Percentiles rank a stretch among this genome's conserved stretches.
Conservation (phyloP, 176 grass and related monocot species). For the Saccharum spontaneum region DNA sequence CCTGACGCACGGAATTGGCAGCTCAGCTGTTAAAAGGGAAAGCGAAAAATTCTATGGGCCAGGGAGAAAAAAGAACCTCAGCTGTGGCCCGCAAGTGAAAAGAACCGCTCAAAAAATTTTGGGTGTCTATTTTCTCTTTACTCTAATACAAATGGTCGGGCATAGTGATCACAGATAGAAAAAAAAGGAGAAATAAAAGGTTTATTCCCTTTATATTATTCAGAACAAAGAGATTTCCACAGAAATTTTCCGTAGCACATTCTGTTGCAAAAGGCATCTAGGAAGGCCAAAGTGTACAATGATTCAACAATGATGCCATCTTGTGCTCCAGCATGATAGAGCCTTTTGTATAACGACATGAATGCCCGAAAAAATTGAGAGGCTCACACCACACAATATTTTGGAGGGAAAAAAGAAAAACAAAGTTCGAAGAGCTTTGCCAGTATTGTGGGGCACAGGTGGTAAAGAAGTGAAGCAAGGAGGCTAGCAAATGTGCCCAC, state of each 20-base stretch:
- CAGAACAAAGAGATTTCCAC: slow-evolving; percentile 24
- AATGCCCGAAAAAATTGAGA: not conserved
- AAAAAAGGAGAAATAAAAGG: not conserved
- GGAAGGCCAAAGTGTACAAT: slow-evolving; percentile 3
- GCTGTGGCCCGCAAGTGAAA: slow-evolving; percentile 5
- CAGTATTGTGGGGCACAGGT: slow-evolving; percentile 10
- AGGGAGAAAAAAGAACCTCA: slow-evolving; percentile 5
- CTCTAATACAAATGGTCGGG: slow-evolving; percentile 27
- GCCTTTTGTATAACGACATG: not conserved
- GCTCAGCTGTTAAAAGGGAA: not conserved
- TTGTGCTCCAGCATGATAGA: slow-evolving; percentile 8
- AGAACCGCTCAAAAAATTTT: slow-evolving; percentile 10
- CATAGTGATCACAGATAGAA: slow-evolving; percentile 24
- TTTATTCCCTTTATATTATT: not conserved
- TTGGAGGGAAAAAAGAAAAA: not conserved
- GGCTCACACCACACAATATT: not conserved
- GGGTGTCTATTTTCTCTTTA: not conserved
- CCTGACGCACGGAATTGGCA: not conserved
- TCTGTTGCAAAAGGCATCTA: slow-evolving; percentile 14
- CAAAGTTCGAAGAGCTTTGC: not conserved
- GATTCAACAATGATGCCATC: slow-evolving; percentile 25
- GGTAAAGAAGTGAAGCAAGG: slow-evolving; percentile 6
- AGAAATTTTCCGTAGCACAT: not conserved
- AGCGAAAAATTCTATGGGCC: not conserved
- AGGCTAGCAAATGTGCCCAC: slow-evolving; percentile 1